Base-by-base conservation (phyloP, 768 basidiomycete species). In the Jaapia argillacea region DNA sequence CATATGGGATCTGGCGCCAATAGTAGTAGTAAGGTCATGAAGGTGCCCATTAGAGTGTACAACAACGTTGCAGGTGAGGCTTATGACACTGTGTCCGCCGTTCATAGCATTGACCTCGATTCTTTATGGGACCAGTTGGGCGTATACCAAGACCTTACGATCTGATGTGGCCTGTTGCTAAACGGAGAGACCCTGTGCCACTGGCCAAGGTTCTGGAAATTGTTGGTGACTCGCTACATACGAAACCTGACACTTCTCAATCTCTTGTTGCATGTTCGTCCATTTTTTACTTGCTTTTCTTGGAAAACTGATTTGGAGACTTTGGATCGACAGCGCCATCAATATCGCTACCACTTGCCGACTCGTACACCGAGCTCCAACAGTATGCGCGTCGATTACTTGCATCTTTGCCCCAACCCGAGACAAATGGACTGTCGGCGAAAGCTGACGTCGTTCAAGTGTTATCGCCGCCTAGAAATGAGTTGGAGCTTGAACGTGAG, bases 21-120 rank as follows among this genome's bases (percentile, higher is more conserved):
- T 49, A 77, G 75, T 52, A 67, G 69, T 44, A 85, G 86, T 60
- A 66, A 79, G 25, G 75, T 92, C 2, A 88, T 94, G 83, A 86
- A 85, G 41, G 84, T 98, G 1, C 94, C 94, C 0, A 82, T 99
- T 36, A 68, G 91, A 20, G 70, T 98, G 4, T 97, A 96, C 63
- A 92, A 89, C 45, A 70, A 92, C 50, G 86, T 96, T 45, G 66
- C 76, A 37, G 77, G 92, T 91, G n/a, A 51, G 40, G 79, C 58
- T 12, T 23, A 5, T n/a, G n/a, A n/a, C n/a, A n/a, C n/a, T n/a
- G 28, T 16, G 10, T 33, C 28, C 28, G 10, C 24, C 27, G 24
- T 42, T 35, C 21, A 22, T 41, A 45, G 18, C 35, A 18, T 23
- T 3, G 10, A 38, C 7, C 22, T 7, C 22, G 12, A 38, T 38